phyloP scores from a whole-genome alignment of 495 filamentous ascomycete species.

The Cudoniella acicularis region DNA sequence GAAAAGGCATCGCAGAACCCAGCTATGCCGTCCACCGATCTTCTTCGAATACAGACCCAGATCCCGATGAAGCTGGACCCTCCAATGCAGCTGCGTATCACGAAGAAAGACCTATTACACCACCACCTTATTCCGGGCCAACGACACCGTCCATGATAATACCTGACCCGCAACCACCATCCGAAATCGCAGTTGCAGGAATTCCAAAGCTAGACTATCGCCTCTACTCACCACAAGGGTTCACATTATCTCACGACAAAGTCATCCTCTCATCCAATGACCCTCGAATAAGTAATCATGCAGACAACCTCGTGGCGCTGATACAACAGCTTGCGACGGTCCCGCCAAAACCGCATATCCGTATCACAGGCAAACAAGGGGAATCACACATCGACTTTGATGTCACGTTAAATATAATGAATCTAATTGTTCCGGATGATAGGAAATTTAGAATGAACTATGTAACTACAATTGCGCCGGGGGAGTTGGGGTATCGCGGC shows the following conservation, averaged over 20 bases:
- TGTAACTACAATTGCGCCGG: slow-evolving; percentile 44
- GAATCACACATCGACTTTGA: slow-evolving; percentile 41
- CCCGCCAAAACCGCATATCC: slow-evolving; percentile 48
- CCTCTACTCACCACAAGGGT: slow-evolving; percentile 44
- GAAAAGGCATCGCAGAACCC: slow-evolving; percentile 17
- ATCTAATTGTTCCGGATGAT: slow-evolving; percentile 37
- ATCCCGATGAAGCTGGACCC: slow-evolving; percentile 3
- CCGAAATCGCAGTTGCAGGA: slow-evolving; percentile 28
- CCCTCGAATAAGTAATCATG: slow-evolving; percentile 36
- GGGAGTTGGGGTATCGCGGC: slow-evolving; percentile 45
- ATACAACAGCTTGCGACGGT: slow-evolving; percentile 43
- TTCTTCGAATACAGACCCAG: neutral
- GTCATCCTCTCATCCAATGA: slow-evolving; percentile 41
- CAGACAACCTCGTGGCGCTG: slow-evolving; percentile 37
- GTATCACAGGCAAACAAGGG: slow-evolving; percentile 37
- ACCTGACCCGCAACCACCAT: slow-evolving; percentile 4
- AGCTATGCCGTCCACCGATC: slow-evolving; percentile 20
- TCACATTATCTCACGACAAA: slow-evolving; percentile 43
- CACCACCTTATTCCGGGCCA: slow-evolving; percentile 45
- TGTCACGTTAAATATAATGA: slow-evolving; percentile 50
- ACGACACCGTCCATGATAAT: slow-evolving; percentile 23
- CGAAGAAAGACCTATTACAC: slow-evolving; percentile 25
- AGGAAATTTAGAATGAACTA: slow-evolving; percentile 44
- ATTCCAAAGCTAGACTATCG: slow-evolving; percentile 48
- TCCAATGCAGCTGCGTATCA: neutral